phyloP scores from a whole-genome alignment of 2,329 filamentous ascomycete genomes.

The Talaromyces sp. region DNA sequence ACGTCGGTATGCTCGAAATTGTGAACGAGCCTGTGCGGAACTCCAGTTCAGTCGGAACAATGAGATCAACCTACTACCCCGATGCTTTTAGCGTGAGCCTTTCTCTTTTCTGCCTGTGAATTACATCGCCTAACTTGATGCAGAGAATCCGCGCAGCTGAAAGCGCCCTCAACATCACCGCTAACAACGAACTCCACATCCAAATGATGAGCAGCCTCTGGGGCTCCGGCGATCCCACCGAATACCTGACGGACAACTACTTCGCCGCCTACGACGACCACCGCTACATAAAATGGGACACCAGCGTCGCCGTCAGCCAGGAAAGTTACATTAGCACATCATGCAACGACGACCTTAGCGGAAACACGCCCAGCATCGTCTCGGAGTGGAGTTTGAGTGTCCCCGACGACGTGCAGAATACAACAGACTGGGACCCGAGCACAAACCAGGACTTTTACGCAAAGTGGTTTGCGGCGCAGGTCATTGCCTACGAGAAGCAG shows the following conservation, averaged over 20 bases:
- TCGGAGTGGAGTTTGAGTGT: constrained; percentile 59
- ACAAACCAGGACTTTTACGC: constrained; percentile 52
- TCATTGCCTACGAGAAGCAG: constrained; percentile 52
- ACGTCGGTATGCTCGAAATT: constrained; percentile 58
- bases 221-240: constrained; percentile 54
- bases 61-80: constrained; percentile 49
- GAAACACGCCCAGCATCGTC: constrained; percentile 50
- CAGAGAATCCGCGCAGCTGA: constrained; percentile 51
- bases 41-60: constrained; percentile 29
- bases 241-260: constrained; percentile 43
- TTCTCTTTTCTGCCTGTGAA: not conserved
- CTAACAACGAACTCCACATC: constrained; percentile 51
- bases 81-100: constrained; percentile 40
- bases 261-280: constrained; percentile 57
- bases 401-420: constrained; percentile 48
- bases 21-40: constrained; percentile 56
- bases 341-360: constrained; percentile 47
- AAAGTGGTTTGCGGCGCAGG: constrained; percentile 57
- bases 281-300: constrained; percentile 57
- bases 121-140: not conserved
- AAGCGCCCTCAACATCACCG: constrained; percentile 39
- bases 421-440: constrained; percentile 42
- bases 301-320: constrained; percentile 43
- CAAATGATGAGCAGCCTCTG: constrained; percentile 54
- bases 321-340: constrained; percentile 51